These are phyloP conservation scores for Lactarius hatsudake DNA, from an alignment of 768 basidiomycete species.

Conservation along the genomic window DNA sequence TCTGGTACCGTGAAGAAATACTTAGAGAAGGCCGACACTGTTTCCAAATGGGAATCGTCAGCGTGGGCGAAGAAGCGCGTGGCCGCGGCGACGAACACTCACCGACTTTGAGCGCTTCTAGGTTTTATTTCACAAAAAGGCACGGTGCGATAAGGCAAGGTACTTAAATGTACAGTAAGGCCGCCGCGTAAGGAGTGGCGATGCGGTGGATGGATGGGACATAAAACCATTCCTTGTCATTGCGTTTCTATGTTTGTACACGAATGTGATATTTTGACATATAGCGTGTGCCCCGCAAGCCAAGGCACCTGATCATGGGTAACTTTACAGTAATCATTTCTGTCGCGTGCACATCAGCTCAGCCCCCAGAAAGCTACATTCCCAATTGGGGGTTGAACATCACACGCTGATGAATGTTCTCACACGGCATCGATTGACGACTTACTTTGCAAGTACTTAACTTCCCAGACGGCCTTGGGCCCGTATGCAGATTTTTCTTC, in stretches of 20 bases:
- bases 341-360: not conserved
- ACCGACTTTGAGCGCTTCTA: constrained; percentile 93
- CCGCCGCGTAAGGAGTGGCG: too few species aligned
- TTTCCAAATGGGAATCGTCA: constrained; percentile 87
- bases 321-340: not conserved
- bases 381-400: not conserved
- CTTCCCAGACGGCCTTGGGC: not conserved
- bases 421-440: not conserved
- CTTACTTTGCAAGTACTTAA: not conserved
- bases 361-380: not conserved
- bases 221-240: not conserved
- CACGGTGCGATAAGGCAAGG: constrained; percentile 73
- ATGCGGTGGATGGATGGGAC: not conserved
- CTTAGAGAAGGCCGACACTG: constrained; percentile 76
- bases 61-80: constrained; percentile 86
- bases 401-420: not conserved
- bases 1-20: constrained; percentile 80
- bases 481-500: not conserved
- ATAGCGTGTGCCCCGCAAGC: not conserved
- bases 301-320: not conserved
- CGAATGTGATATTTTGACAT: constrained; percentile 14
- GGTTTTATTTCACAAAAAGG: constrained; percentile 87
- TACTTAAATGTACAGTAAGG: constrained; percentile 40
- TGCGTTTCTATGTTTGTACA: constrained; percentile 6
- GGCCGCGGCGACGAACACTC: constrained; percentile 65